Evolutionary conservation across 2,329 filamentous ascomycete genomes (phyloP), one percentile per base, ranked within the genome.

Genomic region (Colletotrichum cordylinicola): DNA sequence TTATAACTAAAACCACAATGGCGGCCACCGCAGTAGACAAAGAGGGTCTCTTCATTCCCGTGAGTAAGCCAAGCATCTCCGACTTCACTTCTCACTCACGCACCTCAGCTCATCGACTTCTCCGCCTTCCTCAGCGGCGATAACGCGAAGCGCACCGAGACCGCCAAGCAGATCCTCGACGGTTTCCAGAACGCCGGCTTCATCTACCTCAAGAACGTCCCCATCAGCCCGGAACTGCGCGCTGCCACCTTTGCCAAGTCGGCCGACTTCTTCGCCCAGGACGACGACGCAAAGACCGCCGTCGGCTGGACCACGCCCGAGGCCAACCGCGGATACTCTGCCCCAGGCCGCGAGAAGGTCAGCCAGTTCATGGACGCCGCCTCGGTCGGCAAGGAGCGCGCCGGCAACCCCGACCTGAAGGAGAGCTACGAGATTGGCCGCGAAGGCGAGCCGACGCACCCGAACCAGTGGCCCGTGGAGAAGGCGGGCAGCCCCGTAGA

Each of bases 141-240:
- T 24, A 86, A 90, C 0, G 80, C 88, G 12, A 87, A 94, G 79
- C 94, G 93, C 79, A 86, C 89, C 67, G 85, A 89, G 58, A 92
- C 94, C 2, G 96, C 95, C 27, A 85, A 91, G 69, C 91, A 93
- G 55, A 93, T 98, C 79, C 92, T 96, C 15, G 82, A 92, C 69
- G 96, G 95, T 56, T 98, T 98, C 87, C 94, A 96, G 80, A 93
- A 91, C 2, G 94, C 96, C 4, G 96, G 96, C 73, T 98, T 98
- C 87, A 91, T 98, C 81, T 98, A 98, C 85, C 91, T 98, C 52
- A 93, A 93, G 80, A 94, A 96, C 84, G 93, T 96, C 79, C 91
- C 94, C 55, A 93, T 98, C 76, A 85, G 92, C 0, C 80, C 90
- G 5, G 85, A 90, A 10, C 88, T 89, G 12, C 86, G 95, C 15